Evolutionary conservation across 257 asterid genomes (phyloP).

Genomic region (Solanum pennellii): DNA sequence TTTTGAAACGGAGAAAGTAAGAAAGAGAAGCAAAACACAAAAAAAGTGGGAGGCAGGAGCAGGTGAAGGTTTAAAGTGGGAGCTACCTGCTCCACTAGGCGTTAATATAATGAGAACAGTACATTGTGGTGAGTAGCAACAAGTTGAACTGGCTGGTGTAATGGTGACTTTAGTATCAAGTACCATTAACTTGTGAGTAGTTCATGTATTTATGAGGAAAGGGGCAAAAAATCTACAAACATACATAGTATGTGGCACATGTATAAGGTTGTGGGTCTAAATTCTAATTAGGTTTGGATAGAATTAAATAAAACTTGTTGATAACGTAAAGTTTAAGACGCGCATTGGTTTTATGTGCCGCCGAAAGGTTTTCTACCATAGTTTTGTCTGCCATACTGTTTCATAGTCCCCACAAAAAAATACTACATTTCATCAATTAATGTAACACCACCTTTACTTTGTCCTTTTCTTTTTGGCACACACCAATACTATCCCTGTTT

Average conservation of each 20-base stretch:
- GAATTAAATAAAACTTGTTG: neutral
- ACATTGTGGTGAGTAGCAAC: neutral
- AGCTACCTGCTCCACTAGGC: neutral
- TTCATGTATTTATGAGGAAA: neutral
- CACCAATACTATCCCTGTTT: neutral
- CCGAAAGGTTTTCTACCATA: neutral
- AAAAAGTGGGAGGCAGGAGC: neutral
- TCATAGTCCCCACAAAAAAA: neutral
- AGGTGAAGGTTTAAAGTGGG: neutral
- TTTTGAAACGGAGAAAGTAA: rapidly evolving
- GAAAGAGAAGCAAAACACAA: neutral
- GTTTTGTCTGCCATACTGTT: neutral
- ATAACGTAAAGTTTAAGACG: neutral
- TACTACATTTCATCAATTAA: neutral
- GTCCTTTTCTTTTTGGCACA: neutral
- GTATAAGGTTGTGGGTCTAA: neutral
- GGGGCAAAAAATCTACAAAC: neutral
- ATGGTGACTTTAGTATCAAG: neutral
- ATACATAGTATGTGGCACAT: neutral
- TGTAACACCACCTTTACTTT: neutral
- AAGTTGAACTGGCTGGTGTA: neutral
- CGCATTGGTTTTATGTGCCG: neutral
- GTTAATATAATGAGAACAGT: neutral
- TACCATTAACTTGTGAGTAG: neutral
- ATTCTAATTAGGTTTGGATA: neutral